These are phyloP conservation scores for Eucalyptus cloeziana DNA, from an alignment of 345 rosid species.

Conservation along the genomic window DNA sequence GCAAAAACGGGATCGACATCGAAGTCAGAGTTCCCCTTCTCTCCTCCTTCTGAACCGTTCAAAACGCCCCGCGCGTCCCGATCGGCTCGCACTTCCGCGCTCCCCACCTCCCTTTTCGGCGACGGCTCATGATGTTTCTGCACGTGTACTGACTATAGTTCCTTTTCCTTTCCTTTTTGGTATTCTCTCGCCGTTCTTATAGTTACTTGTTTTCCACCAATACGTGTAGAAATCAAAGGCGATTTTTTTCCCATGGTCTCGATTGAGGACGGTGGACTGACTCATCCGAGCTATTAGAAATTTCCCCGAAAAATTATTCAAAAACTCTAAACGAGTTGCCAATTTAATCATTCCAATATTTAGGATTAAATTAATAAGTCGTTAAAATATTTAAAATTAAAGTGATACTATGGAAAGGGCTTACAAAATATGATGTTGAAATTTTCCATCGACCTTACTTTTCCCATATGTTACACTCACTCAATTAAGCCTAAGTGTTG, in stretches of 20 bases:
- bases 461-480: not conserved
- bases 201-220: not conserved
- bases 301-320: no score
- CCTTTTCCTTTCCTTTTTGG: not conserved
- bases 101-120: not conserved
- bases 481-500: not conserved
- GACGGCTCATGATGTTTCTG: not conserved
- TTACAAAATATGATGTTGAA: not conserved
- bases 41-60: not conserved
- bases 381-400: no score
- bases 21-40: not conserved
- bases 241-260: not conserved
- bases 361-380: no score
- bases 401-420: not conserved
- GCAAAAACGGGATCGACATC: not conserved
- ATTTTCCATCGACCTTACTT: not conserved
- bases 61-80: not conserved
- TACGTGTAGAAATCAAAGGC: not conserved
- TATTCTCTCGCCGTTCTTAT: not conserved
- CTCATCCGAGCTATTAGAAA: not conserved
- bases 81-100: not conserved
- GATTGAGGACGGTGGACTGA: not conserved
- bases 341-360: no score
- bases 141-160: not conserved
- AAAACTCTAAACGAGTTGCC: no score